Conservation (phyloP, 352 stramenopile genomes). For the Pythium rishiriense region DNA sequence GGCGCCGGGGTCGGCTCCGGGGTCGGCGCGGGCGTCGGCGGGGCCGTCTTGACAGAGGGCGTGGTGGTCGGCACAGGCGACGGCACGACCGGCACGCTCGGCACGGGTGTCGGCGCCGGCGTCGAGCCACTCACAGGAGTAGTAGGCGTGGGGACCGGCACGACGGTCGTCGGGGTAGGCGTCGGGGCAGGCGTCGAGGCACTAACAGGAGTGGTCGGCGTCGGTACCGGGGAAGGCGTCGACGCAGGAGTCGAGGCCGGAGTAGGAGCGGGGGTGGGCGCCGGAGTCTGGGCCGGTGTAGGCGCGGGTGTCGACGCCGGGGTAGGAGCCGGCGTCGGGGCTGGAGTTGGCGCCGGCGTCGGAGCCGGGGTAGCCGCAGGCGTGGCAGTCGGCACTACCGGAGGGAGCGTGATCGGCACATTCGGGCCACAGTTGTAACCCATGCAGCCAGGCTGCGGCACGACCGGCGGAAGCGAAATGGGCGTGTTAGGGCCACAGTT, state of each 20-base stretch:
- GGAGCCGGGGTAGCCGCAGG: background rate
- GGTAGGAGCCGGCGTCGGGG: background rate
- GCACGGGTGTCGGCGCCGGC: background rate
- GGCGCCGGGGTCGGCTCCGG: background rate
- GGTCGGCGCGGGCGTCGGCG: conserved; percentile 1
- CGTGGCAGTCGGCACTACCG: background rate
- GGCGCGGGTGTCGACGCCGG: background rate
- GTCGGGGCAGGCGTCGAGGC: background rate
- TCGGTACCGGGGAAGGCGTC: background rate
- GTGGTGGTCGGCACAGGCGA: background rate
- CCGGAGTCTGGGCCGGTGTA: background rate
- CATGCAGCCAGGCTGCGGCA: background rate
- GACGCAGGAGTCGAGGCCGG: background rate
- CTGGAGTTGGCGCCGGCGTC: conserved; percentile 3
- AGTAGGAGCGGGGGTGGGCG: background rate
- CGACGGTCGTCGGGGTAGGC: background rate
- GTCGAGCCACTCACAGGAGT: background rate
- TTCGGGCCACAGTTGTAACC: conserved; percentile 9
- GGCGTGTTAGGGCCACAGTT: background rate
- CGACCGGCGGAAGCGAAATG: background rate
- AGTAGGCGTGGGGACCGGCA: background rate
- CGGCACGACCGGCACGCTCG: conserved; percentile 1
- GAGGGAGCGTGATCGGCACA: conserved; percentile 9
- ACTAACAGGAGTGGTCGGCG: background rate
- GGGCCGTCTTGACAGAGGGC: background rate